These are phyloP conservation scores for Zizania palustris DNA, from an alignment of 202 grass and related monocot species.

Conservation along the genomic window DNA sequence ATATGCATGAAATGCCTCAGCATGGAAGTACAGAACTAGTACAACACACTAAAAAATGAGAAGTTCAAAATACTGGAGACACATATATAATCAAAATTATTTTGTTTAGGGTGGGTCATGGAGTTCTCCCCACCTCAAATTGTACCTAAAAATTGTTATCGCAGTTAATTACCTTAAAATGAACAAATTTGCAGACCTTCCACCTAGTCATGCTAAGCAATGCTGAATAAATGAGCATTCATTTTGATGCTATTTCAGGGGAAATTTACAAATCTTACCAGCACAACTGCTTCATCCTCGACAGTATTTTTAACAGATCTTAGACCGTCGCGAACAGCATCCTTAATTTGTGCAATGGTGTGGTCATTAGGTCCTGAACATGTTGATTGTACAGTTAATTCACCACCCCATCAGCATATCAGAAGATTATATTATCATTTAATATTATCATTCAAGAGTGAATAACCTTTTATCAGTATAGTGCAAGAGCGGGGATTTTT, in stretches of 20 bases:
- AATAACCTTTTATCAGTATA: constrained; percentile 95
- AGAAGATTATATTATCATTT: constrained; percentile 16
- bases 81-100: neutral
- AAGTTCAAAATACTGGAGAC: neutral
- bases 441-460: constrained; percentile 11
- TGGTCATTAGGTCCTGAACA: constrained; percentile 95
- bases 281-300: constrained; percentile 89
- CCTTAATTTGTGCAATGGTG: constrained; percentile 99
- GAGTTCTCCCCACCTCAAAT: neutral
- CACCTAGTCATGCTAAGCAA: neutral
- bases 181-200: neutral
- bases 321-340: constrained; percentile 89
- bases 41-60: neutral
- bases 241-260: neutral
- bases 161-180: neutral
- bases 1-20: neutral
- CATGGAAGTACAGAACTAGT: neutral
- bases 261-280: constrained; percentile 54
- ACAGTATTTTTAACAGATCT: constrained; percentile 96
- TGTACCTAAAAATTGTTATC: neutral
- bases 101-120: neutral
- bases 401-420: neutral
- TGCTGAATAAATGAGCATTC: neutral
- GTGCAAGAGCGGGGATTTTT: constrained; percentile 98
- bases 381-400: constrained; percentile 10